These are phyloP conservation scores for Microcera coccophila DNA, from an alignment of 2,329 filamentous ascomycete genomes.

Conservation along the genomic window DNA sequence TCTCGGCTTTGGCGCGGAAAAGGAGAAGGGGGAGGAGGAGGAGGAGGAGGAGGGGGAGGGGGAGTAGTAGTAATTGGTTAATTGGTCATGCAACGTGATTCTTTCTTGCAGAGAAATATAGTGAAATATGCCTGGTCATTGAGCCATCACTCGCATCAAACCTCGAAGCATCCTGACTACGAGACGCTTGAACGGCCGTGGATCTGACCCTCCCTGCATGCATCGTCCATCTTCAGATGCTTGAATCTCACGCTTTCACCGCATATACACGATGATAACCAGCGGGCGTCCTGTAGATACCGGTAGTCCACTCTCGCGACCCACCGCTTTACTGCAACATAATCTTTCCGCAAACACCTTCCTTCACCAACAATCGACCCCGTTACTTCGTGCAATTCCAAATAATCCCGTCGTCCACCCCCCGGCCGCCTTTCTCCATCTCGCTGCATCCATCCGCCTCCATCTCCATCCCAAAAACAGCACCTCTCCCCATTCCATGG, in stretches of 20 bases:
- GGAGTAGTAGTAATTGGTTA: not conserved
- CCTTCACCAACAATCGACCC: not conserved
- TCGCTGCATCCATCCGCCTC: not conserved
- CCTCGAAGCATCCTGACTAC: too few relatives aligned
- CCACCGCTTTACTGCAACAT: not conserved
- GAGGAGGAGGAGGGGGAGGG: not conserved
- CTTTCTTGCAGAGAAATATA: too few relatives aligned
- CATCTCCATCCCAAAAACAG: too few relatives aligned
- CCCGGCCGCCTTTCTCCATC: not conserved
- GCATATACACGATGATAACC: conserved; percentile 1
- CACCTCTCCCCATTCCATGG: too few relatives aligned
- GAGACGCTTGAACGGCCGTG: too few relatives aligned
- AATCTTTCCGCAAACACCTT: not conserved
- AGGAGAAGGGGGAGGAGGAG: too few relatives aligned
- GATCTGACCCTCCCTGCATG: not conserved
- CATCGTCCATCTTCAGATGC: too few relatives aligned
- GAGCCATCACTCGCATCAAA: too few relatives aligned
- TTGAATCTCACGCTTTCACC: not conserved
- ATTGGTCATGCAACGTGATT: too few relatives aligned
- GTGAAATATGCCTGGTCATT: too few relatives aligned
- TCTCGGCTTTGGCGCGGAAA: too few relatives aligned
- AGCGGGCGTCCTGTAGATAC: too few relatives aligned
- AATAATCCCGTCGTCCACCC: not conserved
- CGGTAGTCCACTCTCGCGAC: not conserved
- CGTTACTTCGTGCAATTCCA: conserved; percentile 1